Evolutionary conservation across 2,329 filamentous ascomycete species (phyloP).

Genomic region (Massarina eburnea): DNA sequence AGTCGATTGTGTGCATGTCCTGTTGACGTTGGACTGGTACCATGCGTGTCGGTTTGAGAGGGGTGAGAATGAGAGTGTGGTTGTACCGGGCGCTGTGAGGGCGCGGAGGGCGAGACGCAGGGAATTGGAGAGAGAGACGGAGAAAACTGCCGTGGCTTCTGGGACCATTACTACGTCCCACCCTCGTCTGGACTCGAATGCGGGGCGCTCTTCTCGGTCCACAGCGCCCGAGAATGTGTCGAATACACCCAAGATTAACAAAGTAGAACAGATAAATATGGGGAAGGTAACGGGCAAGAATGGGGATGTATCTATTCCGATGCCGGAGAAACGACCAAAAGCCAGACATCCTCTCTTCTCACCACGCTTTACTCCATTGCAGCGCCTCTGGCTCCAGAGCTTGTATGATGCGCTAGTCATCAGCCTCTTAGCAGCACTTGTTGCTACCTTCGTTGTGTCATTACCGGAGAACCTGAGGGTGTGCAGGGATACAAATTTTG

Average conservation of each 20-base stretch:
- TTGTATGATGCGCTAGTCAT: conserved; percentile 10
- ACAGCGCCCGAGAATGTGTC: too few relatives aligned
- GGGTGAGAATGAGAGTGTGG: neutral
- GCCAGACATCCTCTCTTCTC: too few relatives aligned
- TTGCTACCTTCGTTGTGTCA: conserved; percentile 10
- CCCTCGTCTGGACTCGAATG: neutral
- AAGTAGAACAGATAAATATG: too few relatives aligned
- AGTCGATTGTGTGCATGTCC: conserved; percentile 11
- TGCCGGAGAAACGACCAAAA: too few relatives aligned
- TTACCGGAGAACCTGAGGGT: conserved; percentile 5
- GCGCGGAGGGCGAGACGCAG: neutral
- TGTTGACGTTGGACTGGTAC: conserved; percentile 17
- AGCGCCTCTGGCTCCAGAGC: conserved; percentile 2
- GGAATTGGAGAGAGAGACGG: neutral
- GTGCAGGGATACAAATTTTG: conserved; percentile 3
- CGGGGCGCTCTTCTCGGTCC: too few relatives aligned
- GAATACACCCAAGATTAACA: too few relatives aligned
- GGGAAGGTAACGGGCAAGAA: too few relatives aligned
- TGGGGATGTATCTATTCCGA: too few relatives aligned
- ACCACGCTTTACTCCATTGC: neutral
- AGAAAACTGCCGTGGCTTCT: neutral
- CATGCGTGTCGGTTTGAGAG: conserved; percentile 6
- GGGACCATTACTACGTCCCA: neutral
- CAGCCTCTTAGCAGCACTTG: conserved; percentile 9
- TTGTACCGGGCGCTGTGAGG: neutral